Evolutionary conservation across 1,284 basidiomycete genomes (phyloP).

Genomic region (Boletellus deceptivus): DNA sequence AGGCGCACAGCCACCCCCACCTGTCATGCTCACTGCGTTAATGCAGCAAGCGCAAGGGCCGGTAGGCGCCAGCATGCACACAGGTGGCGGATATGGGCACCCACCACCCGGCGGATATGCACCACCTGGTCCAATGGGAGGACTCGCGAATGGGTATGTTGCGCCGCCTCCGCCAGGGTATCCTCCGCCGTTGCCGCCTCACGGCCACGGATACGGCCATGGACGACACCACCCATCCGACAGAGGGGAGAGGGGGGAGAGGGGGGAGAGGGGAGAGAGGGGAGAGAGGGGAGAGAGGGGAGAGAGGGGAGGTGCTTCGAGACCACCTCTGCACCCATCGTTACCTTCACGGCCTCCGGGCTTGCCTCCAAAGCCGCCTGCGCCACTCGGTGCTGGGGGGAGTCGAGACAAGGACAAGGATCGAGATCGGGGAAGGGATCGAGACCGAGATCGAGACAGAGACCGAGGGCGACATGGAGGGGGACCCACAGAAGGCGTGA

Average conservation of each 20-base stretch:
- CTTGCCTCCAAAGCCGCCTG: constrained; percentile 21
- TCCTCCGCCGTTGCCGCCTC: constrained; percentile 17
- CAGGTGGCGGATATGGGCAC: constrained; percentile 12
- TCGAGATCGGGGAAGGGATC: constrained; percentile 5
- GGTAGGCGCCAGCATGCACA: constrained; percentile 1
- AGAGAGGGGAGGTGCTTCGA: neutral
- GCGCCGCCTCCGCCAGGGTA: constrained; percentile 19
- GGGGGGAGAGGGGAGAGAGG: neutral
- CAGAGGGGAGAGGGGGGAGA: neutral
- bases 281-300: neutral
- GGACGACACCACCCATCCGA: constrained; percentile 17
- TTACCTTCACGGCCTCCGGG: constrained; percentile 20
- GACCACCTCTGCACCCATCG: constrained; percentile 18
- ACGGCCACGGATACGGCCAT: constrained; percentile 9
- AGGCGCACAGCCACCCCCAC: constrained; percentile 22
- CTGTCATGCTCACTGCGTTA: constrained; percentile 28
- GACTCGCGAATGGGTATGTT: constrained; percentile 19
- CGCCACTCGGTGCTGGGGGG: constrained; percentile 14
- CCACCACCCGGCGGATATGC: constrained; percentile 16
- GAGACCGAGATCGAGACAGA: constrained; percentile 5
- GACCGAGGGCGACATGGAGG: constrained; percentile 11
- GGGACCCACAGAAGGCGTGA: constrained; percentile 1
- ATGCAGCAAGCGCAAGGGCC: constrained; percentile 29
- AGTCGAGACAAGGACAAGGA: constrained; percentile 6
- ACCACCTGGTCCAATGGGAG: constrained; percentile 3